Evolutionary conservation across 2,329 filamentous ascomycete genomes (phyloP).

Genomic region (Trichoderma harzianum): DNA sequence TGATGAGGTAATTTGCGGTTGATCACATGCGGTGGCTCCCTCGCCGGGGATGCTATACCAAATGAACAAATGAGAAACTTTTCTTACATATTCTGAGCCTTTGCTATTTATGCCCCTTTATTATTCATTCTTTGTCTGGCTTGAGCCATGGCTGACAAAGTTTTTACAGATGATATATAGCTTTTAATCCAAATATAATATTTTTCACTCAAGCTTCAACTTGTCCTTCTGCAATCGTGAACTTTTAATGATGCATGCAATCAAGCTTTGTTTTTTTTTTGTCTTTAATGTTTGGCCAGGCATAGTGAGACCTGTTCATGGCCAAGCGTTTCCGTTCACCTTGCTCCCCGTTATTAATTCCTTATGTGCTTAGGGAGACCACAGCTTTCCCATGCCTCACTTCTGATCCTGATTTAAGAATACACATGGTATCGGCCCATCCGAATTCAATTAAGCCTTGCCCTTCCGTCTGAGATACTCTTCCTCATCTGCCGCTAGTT

Average conservation of each 20-base stretch:
- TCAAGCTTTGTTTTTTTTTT: neutral
- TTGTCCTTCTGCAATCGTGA: neutral
- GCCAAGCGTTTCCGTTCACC: neutral
- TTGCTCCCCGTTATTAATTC: neutral
- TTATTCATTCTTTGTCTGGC: neutral
- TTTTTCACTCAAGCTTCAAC: neutral
- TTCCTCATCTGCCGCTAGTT: slow-evolving; percentile 66
- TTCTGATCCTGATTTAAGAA: neutral
- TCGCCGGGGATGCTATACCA: slow-evolving; percentile 86
- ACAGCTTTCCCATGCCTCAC: neutral
- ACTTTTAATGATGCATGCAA: neutral
- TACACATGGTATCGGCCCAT: neutral
- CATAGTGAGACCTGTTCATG: neutral
- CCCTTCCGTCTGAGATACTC: slow-evolving; percentile 59
- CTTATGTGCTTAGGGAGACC: neutral
- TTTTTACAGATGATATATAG: neutral
- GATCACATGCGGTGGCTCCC: slow-evolving; percentile 80
- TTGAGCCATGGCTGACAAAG: slow-evolving; percentile 10
- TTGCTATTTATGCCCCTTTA: slow-evolving; percentile 24
- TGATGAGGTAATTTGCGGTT: slow-evolving; percentile 99
- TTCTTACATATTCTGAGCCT: slow-evolving; percentile 98
- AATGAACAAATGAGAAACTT: slow-evolving; percentile 81
- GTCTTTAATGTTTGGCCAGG: neutral
- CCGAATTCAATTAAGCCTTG: slow-evolving; percentile 24
- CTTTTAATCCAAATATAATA: neutral